Evolutionary conservation across 78 protist genomes (phyloP).

Genomic region (Speleostelium caveatum): DNA sequence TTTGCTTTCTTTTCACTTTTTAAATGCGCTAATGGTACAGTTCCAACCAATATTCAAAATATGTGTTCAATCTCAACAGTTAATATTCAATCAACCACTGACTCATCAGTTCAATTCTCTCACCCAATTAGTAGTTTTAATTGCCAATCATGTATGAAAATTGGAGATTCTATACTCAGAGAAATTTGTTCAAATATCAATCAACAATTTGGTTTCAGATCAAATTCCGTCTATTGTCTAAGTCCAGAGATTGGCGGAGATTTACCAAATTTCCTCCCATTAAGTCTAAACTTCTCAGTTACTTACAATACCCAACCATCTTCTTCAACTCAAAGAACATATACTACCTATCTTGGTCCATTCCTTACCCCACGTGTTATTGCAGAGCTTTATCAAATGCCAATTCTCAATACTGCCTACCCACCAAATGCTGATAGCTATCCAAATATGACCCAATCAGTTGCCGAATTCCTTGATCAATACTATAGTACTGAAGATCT

Average conservation of each 20-base stretch:
- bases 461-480: slow-evolving; percentile 76
- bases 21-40: slow-evolving; percentile 3
- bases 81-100: too few relatives aligned
- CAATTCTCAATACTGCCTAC: slow-evolving; percentile 48
- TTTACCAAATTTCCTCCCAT: too few relatives aligned
- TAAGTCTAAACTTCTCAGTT: neutral
- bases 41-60: neutral
- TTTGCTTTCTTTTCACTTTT: slow-evolving; percentile 15
- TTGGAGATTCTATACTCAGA: too few relatives aligned
- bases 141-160: too few relatives aligned
- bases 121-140: too few relatives aligned
- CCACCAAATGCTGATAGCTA: slow-evolving; percentile 46
- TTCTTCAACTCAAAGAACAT: neutral
- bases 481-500: slow-evolving; percentile 54
- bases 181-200: too few relatives aligned
- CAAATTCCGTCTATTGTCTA: too few relatives aligned
- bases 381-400: slow-evolving; percentile 46
- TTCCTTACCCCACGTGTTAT: slow-evolving; percentile 56
- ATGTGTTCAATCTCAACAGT: too few relatives aligned
- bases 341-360: neutral
- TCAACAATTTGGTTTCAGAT: too few relatives aligned
- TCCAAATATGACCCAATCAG: slow-evolving; percentile 68
- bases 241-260: too few relatives aligned
- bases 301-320: neutral
- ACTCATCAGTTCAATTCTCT: too few relatives aligned